Conservation (phyloP, 129 eudicot species). For the Logfia minima region DNA sequence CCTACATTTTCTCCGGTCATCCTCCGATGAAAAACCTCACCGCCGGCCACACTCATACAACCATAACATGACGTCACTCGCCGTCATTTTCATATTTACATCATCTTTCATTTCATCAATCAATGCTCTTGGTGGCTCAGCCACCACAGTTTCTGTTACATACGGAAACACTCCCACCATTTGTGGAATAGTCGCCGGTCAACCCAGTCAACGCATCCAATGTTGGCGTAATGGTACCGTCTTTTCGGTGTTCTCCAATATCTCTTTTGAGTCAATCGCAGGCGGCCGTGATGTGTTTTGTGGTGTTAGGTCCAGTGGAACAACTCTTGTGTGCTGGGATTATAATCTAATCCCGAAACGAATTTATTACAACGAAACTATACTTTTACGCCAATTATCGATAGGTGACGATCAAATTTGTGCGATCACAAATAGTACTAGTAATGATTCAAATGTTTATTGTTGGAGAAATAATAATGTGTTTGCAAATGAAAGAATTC, state of each 20-base stretch:
- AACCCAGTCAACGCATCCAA: conserved; percentile 45
- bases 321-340: conserved; percentile 54
- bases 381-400: conserved; percentile 29
- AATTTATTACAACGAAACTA: conserved; percentile 27
- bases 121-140: conserved; percentile 40
- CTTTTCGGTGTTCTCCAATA: conserved; percentile 37
- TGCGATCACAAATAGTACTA: conserved; percentile 26
- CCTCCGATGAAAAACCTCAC: conserved; percentile 27
- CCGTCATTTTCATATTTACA: conserved; percentile 14
- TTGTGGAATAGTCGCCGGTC: conserved; percentile 59
- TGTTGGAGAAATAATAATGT: conserved; percentile 41
- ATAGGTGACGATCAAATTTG: conserved; percentile 45
- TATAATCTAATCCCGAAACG: conserved; percentile 28
- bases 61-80: conserved; percentile 21
- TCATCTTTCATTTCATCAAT: conserved; percentile 11
- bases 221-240: conserved; percentile 39
- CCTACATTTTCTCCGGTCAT: not conserved
- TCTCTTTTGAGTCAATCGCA: conserved; percentile 50
- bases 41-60: conserved; percentile 21
- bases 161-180: conserved; percentile 38
- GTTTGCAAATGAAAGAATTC: not conserved
- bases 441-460: conserved; percentile 6
- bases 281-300: conserved; percentile 55
- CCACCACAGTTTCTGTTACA: conserved; percentile 50
- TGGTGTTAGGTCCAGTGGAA: conserved; percentile 53